Percentiles rank a stretch among this genome's conserved stretches.
phyloP scores from a whole-genome alignment of 306 rosid species.

The Acmispon strigosus region DNA sequence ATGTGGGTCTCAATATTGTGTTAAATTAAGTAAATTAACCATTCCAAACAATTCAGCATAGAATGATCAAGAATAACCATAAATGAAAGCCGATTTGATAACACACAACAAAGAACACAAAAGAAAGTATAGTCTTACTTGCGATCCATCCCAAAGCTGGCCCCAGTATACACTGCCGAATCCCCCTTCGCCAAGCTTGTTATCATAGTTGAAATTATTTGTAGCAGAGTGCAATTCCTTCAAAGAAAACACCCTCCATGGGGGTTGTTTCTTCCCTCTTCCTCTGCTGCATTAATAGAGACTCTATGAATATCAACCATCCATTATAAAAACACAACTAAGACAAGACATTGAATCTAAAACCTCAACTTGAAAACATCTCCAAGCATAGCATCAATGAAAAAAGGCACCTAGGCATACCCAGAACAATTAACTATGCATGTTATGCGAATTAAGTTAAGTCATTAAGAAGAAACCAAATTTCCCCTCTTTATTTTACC shows the following conservation, averaged over 20 bases:
- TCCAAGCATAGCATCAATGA: background rate
- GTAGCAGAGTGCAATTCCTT: slow-evolving; percentile 94
- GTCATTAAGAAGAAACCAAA: background rate
- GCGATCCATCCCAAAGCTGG: slow-evolving; percentile 99
- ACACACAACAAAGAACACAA: background rate
- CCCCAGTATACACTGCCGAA: slow-evolving; percentile 99
- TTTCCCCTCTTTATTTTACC: too few relatives aligned
- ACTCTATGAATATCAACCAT: slow-evolving; percentile 23
- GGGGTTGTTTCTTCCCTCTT: slow-evolving; percentile 71
- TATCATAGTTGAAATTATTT: slow-evolving; percentile 91
- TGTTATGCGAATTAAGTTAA: slow-evolving; percentile 6
- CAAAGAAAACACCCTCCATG: slow-evolving; percentile 90
- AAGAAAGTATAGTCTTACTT: slow-evolving; percentile 36
- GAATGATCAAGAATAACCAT: background rate
- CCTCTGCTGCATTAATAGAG: slow-evolving; percentile 49
- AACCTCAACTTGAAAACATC: background rate
- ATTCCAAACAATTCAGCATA: background rate
- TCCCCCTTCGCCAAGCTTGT: slow-evolving; percentile 99
- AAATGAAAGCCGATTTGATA: slow-evolving; percentile 1
- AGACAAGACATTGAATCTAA: slow-evolving; percentile 8
- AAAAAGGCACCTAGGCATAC: background rate
- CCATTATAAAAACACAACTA: background rate
- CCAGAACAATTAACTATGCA: background rate
- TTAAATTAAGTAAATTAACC: background rate
- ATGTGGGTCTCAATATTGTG: background rate